Conservation (phyloP, 2,329 filamentous ascomycete species). For the Diaporthe citri region DNA sequence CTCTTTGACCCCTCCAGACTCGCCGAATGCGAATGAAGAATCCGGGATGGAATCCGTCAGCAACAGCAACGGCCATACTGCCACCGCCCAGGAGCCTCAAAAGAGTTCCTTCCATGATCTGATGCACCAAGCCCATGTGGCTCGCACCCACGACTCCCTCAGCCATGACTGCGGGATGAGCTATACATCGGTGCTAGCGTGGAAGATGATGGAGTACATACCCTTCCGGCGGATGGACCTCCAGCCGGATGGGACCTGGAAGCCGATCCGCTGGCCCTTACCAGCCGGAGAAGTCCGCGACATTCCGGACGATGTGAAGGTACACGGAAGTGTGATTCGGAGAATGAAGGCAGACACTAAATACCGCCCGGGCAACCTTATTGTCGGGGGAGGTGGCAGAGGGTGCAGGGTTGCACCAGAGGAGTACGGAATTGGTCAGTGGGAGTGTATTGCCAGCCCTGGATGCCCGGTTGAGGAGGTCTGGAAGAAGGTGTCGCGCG, state of each 20-base stretch:
- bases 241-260: constrained; percentile 79
- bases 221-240: constrained; percentile 87
- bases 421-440: constrained; percentile 77
- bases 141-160: constrained; percentile 78
- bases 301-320: constrained; percentile 75
- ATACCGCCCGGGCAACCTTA: constrained; percentile 84
- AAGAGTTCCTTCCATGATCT: constrained; percentile 65
- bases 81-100: constrained; percentile 42
- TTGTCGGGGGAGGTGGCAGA: constrained; percentile 82
- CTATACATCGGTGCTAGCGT: constrained; percentile 69
- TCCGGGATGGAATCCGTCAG: constrained; percentile 1
- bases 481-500: constrained; percentile 60
- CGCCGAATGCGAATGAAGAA: constrained; percentile 27
- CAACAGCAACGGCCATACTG: constrained; percentile 5
- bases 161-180: constrained; percentile 72
- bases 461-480: constrained; percentile 79
- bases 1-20: constrained; percentile 44
- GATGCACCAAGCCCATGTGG: constrained; percentile 68
- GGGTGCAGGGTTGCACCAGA: constrained; percentile 73
- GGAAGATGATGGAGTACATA: constrained; percentile 85
- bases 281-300: constrained; percentile 84
- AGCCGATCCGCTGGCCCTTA: constrained; percentile 83
- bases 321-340: constrained; percentile 81
- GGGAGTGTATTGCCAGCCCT: constrained; percentile 73
- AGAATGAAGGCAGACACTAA: constrained; percentile 73